Evolutionary conservation across 345 rosid genomes (phyloP).

Genomic region (Lumnitzera littorea): DNA sequence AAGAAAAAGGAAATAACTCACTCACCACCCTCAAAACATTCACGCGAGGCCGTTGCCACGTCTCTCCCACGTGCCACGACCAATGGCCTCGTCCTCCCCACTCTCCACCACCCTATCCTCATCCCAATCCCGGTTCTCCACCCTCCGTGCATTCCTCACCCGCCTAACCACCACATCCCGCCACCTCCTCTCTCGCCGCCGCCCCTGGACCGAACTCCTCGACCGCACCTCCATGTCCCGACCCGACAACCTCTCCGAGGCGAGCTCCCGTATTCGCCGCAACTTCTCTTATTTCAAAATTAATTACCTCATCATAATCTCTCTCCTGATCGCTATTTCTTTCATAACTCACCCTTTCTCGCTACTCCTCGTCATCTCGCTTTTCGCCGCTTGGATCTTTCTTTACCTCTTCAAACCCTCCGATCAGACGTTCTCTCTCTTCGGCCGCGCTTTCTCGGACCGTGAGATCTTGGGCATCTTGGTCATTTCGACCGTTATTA

Average conservation of each 20-base stretch:
- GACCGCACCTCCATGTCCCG: conserved; percentile 55
- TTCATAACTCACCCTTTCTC: conserved; percentile 70
- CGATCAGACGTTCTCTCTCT: conserved; percentile 58
- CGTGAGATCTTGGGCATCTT: conserved; percentile 60
- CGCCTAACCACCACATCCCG: conserved; percentile 67
- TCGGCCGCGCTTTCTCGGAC: conserved; percentile 71
- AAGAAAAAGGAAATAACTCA: too few species aligned
- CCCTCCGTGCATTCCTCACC: conserved; percentile 60
- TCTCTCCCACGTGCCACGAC: too few species aligned
- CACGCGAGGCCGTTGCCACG: too few species aligned
- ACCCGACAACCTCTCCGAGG: conserved; percentile 59
- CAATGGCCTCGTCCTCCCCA: not conserved
- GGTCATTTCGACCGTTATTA: conserved; percentile 44
- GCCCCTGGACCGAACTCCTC: conserved; percentile 67
- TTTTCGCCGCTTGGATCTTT: conserved; percentile 50
- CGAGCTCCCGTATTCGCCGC: conserved; percentile 61
- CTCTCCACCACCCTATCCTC: conserved; percentile 39
- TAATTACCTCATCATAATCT: conserved; percentile 57
- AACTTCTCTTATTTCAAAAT: conserved; percentile 64
- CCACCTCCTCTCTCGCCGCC: conserved; percentile 64
- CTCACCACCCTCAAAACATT: too few species aligned
- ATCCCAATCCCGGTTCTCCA: conserved; percentile 46
- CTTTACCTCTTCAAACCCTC: conserved; percentile 67
- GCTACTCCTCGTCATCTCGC: conserved; percentile 57
- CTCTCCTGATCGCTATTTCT: conserved; percentile 52